Evolutionary conservation across 352 stramenopile genomes (phyloP).

Genomic region (Phytophthora parvispora): DNA sequence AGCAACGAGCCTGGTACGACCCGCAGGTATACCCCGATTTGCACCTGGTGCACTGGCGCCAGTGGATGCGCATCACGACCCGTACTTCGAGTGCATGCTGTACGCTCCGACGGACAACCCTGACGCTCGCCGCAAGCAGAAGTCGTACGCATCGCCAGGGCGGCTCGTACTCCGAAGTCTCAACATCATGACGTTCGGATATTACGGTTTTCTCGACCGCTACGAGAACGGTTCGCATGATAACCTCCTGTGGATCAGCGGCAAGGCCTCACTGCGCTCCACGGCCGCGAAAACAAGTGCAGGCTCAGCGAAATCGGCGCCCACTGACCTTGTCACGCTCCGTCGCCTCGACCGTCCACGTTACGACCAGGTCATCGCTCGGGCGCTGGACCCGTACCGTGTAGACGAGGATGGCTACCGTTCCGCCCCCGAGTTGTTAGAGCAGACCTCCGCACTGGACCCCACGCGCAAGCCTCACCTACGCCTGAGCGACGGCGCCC

Average conservation of each 20-base stretch:
- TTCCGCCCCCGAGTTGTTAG: neutral
- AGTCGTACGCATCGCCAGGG: neutral
- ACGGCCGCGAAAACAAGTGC: too few relatives aligned
- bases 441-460: neutral
- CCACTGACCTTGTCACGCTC: neutral
- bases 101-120: neutral
- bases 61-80: neutral
- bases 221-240: neutral
- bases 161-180: neutral
- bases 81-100: neutral
- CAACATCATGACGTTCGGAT: neutral
- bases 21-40: neutral
- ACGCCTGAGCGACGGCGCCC: neutral
- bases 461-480: neutral
- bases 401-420: neutral
- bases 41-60: neutral
- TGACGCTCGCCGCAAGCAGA: neutral
- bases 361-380: neutral
- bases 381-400: neutral
- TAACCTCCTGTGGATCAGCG: too few relatives aligned
- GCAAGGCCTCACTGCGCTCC: too few relatives aligned
- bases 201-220: neutral
- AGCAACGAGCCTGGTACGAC: neutral
- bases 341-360: neutral
- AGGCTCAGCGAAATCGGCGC: too few relatives aligned